Evolutionary conservation across 2,329 filamentous ascomycete species (phyloP).

Genomic region (Tolypocladium inflatum): DNA sequence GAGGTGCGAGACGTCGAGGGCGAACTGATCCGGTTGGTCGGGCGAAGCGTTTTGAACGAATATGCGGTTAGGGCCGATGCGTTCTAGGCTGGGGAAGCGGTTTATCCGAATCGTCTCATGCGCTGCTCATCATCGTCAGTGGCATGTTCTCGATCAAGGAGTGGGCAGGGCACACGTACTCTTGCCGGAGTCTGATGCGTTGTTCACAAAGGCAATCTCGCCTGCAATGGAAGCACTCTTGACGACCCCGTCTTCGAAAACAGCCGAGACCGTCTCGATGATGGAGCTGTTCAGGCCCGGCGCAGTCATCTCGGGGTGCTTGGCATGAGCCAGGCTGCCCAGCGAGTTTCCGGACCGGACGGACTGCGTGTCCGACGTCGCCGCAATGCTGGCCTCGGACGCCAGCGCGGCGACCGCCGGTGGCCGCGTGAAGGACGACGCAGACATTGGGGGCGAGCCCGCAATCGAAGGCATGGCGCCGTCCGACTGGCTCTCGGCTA

Average conservation of each 20-base stretch:
- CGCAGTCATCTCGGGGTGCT: constrained; percentile 72
- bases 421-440: constrained; percentile 20
- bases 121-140: constrained; percentile 21
- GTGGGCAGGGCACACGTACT: constrained; percentile 27
- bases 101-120: constrained; percentile 70
- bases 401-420: constrained; percentile 45
- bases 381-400: constrained; percentile 51
- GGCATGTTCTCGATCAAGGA: not conserved
- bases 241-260: constrained; percentile 65
- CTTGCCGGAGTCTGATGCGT: constrained; percentile 41
- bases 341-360: constrained; percentile 81
- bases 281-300: constrained; percentile 81
- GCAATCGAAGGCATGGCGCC: constrained; percentile 9
- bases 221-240: constrained; percentile 69
- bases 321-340: constrained; percentile 56
- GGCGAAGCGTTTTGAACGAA: constrained; percentile 64
- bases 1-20: constrained; percentile 62
- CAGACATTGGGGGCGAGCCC: constrained; percentile 7
- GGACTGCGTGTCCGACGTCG: constrained; percentile 76
- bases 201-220: constrained; percentile 83
- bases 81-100: constrained; percentile 80
- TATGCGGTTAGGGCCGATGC: constrained; percentile 86
- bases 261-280: constrained; percentile 82
- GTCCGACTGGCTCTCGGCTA: constrained; percentile 22
- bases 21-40: constrained; percentile 70